These are phyloP conservation scores for Aschersonia sp. DNA, from an alignment of 2,329 filamentous ascomycete genomes.

Conservation along the genomic window DNA sequence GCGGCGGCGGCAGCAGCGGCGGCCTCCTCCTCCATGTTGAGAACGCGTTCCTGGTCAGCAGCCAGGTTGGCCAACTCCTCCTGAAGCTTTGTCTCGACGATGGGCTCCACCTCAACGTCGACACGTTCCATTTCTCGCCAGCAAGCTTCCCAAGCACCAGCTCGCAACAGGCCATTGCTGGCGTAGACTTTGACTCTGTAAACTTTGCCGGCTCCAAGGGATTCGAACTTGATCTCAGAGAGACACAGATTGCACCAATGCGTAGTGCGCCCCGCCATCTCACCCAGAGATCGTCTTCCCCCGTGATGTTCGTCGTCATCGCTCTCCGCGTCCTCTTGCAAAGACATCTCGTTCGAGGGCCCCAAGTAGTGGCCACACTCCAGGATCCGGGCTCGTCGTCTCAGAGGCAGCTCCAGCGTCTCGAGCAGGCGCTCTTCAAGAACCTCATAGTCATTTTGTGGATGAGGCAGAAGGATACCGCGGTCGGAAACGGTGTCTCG, in stretches of 20 bases:
- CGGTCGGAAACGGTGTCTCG: constrained; percentile 60
- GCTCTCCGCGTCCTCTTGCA: constrained; percentile 28
- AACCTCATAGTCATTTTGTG: constrained; percentile 65
- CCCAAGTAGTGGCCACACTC: constrained; percentile 66
- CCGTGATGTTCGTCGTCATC: constrained; percentile 21
- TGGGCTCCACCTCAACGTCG: constrained; percentile 78
- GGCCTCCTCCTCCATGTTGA: constrained; percentile 18
- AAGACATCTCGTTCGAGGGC: constrained; percentile 33
- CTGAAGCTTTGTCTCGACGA: constrained; percentile 44
- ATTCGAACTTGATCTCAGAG: constrained; percentile 39
- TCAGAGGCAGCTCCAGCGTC: constrained; percentile 53
- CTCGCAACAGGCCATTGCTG: constrained; percentile 84
- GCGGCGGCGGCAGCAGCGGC: constrained; percentile 6
- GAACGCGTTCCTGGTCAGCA: constrained; percentile 26
- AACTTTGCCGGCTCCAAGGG: constrained; percentile 37
- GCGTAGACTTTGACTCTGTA: constrained; percentile 84
- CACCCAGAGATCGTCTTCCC: constrained; percentile 11
- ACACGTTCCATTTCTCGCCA: constrained; percentile 99
- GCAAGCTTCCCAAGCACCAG: constrained; percentile 81
- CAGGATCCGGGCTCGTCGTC: constrained; percentile 50
- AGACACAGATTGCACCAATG: constrained; percentile 44
- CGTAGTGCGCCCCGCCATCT: constrained; percentile 15
- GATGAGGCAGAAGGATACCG: constrained; percentile 63
- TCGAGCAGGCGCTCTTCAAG: constrained; percentile 67
- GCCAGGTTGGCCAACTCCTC: constrained; percentile 45